Percentiles rank a stretch among this genome's conserved stretches.
These are phyloP conservation scores for Hemisphaericaspora xylanilytica DNA, from an alignment of 1,139 yeast genomes.

Conservation along the genomic window DNA sequence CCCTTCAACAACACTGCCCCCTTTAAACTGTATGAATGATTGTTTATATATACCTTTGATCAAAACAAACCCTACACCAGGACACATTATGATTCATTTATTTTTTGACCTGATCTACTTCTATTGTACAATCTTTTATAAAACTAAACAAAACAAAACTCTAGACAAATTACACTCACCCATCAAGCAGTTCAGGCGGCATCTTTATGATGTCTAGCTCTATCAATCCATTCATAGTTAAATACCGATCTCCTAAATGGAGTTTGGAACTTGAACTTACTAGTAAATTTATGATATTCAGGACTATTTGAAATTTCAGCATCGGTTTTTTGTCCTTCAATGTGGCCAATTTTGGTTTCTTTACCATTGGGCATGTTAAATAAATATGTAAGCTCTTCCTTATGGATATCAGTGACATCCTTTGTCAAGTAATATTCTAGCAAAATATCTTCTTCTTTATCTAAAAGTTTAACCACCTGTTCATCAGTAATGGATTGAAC, in stretches of 20 bases:
- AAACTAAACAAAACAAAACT: too few species aligned
- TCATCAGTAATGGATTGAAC: slow-evolving; percentile 21
- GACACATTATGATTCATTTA: too few species aligned
- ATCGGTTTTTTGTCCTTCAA: slow-evolving; percentile 15
- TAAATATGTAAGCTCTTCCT: slow-evolving; percentile 23
- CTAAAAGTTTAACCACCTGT: slow-evolving; percentile 19
- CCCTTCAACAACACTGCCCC: too few species aligned
- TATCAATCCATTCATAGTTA: slow-evolving; percentile 25
- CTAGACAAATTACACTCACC: not conserved
- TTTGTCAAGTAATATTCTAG: slow-evolving; percentile 31
- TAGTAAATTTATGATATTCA: slow-evolving; percentile 20
- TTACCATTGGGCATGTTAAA: slow-evolving; percentile 23
- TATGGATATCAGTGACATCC: slow-evolving; percentile 28
- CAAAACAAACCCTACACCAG: too few species aligned
- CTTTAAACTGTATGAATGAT: too few species aligned
- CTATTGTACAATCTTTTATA: too few species aligned
- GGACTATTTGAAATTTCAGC: slow-evolving; percentile 13
- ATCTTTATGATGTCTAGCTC: slow-evolving; percentile 18
- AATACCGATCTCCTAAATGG: slow-evolving; percentile 25
- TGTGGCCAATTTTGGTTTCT: slow-evolving; percentile 18
- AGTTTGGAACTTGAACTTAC: slow-evolving; percentile 18
- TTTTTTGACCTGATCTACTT: too few species aligned
- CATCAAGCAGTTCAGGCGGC: too few species aligned
- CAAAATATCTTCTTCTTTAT: slow-evolving; percentile 26
- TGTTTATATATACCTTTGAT: too few species aligned